Evolutionary conservation across 1,139 yeast species (phyloP), one percentile per base, ranked within the genome.

Genomic region (Hyphopichia wangnamkhiaoensis): DNA sequence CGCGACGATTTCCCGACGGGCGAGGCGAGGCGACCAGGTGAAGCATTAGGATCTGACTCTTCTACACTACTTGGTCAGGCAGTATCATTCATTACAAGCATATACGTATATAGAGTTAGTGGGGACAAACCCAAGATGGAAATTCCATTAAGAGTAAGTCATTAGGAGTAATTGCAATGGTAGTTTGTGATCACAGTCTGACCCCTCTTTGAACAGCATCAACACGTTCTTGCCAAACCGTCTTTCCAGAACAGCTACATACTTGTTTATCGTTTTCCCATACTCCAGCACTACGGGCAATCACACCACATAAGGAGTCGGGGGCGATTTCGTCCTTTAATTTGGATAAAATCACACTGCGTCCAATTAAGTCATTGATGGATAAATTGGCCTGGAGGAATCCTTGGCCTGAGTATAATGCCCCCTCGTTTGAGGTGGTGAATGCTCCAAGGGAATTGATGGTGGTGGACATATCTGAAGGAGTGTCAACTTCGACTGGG

Each of bases 251-350:
- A 59, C 98, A 93, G 32, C 94, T 84, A 63, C 98, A 93, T 1
- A 93, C 95, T 47, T 83, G 82, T 63, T 93, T 93, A 54, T 85
- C 87, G 62, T 93, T 93, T 56, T 93, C 96, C 98, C 98, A 93
- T 14, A 82, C 86, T 10, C 98, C 98, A 1, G 98, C 98, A 53
- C 95, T 85, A 56, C 98, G 78, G 2, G 98, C 98, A 58, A 93
- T 80, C 21, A 93, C 95, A 18, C 98, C 98, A 36, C 80, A 87
- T 37, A 82, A 68, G 5, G 83, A 76, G 40, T 71, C 76, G 4
- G 58, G 41, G 31, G 68, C 50, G 2, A 73, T 68, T 33, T 65
- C 57, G 28, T 70, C 69, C 35, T 67, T 59, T 17, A 63, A 59
- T 21, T 64, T 60, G 17, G 82, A 74, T 35, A 91, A 76, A 1